phyloP scores from a whole-genome alignment of 2,329 filamentous ascomycete genomes.

The Botrytis elliptica region DNA sequence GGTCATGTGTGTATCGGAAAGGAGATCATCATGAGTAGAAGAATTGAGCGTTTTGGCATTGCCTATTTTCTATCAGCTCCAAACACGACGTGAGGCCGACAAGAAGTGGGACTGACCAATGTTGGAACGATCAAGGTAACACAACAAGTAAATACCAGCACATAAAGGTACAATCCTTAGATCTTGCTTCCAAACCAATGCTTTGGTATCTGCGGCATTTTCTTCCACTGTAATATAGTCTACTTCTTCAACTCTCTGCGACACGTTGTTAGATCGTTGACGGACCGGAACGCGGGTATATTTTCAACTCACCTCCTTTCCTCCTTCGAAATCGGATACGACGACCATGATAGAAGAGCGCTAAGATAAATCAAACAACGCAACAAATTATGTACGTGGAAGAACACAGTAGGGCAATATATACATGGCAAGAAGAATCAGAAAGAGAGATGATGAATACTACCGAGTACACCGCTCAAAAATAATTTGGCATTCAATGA shows the following conservation, averaged over 20 bases:
- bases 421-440: background rate
- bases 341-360: background rate
- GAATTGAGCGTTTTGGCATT: slow-evolving; percentile 67
- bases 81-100: too few species aligned
- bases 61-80: slow-evolving; percentile 30
- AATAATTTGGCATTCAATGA: background rate
- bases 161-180: slow-evolving; percentile 61
- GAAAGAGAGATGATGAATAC: background rate
- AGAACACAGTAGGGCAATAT: background rate
- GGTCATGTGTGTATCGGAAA: slow-evolving; percentile 60
- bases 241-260: slow-evolving; percentile 7
- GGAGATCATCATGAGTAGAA: slow-evolving; percentile 58
- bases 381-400: background rate
- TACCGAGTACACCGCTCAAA: background rate
- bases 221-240: slow-evolving; percentile 8
- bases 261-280: background rate
- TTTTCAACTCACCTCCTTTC: slow-evolving; percentile 1
- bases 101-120: slow-evolving; percentile 49
- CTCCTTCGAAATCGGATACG: background rate
- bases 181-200: slow-evolving; percentile 59
- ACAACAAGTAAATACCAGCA: slow-evolving; percentile 64
- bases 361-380: background rate
- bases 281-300: background rate
- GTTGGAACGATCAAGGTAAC: slow-evolving; percentile 66
- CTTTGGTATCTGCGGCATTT: slow-evolving; percentile 36